Evolutionary conservation across 768 basidiomycete genomes (phyloP), one percentile per base, ranked within the genome.

Genomic region (Leccinum imitatum): DNA sequence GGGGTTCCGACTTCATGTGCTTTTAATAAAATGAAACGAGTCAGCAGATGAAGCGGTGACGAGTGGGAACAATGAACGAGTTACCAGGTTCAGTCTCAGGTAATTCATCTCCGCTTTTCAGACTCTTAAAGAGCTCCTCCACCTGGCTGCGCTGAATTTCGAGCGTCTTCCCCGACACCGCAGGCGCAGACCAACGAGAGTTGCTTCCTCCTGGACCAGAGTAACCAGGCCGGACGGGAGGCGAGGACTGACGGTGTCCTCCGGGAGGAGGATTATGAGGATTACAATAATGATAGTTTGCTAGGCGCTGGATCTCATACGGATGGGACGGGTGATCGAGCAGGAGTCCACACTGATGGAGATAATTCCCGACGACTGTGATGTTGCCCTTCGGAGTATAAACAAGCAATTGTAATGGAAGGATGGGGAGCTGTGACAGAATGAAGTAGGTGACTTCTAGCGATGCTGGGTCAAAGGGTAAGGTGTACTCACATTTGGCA

Each of bases 341-440:
- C 55, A 89, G 78, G 8, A 95, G 77, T 44, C 82, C 82, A 60
- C 82, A 81, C 59, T 84, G 80, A 23, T 85, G 83, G 53, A 98
- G 82, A 67, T 86, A 87, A 67, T 85, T 80, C 62, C 91, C 87
- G 62, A 99, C 89, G 57, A 89, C 86, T 33, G 81, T 77, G 63
- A 98, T 89, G 74, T 98, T 95, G 33, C 93, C 91, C 72, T 96
- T 97, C 5, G 93, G 93, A 6, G 96, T 96, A 75, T 91, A 96
- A 31, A 98, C 86, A 41, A 97, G 84, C 74, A 97, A 83, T 69
- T 90, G 89, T 17, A 98, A 80, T 21, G 87, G 85, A 50, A 96
- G 79, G 57, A 94, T 91, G 52, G 91, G 90, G 55, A 90, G 80
- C 92, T 95, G 53, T 13, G 56, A 44, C 41, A 61, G 55, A 27